Percentiles rank a stretch among this genome's conserved stretches.
phyloP scores from a whole-genome alignment of 1,139 yeast genomes.

The Taphrina pruni region DNA sequence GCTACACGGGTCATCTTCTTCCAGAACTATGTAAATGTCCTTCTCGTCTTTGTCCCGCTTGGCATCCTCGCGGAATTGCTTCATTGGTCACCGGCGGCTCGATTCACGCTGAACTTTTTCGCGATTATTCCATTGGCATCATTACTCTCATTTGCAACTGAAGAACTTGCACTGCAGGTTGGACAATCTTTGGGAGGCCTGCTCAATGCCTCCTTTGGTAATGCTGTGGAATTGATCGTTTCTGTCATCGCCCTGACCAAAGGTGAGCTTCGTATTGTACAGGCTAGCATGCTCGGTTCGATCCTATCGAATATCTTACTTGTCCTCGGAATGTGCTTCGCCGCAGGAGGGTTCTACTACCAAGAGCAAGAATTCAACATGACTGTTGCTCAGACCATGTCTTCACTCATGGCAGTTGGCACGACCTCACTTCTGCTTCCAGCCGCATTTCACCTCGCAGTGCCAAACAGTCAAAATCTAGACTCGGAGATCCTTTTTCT shows the following conservation, averaged over 20 bases:
- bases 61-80: constrained; percentile 75
- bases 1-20: constrained; percentile 33
- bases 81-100: constrained; percentile 64
- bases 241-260: constrained; percentile 84
- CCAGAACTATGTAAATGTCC: constrained; percentile 72
- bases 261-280: constrained; percentile 87
- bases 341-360: constrained; percentile 89
- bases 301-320: constrained; percentile 82
- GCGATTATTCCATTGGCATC: constrained; percentile 97
- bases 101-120: constrained; percentile 77
- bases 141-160: constrained; percentile 70
- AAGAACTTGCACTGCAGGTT: constrained; percentile 82
- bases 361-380: constrained; percentile 88
- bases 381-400: constrained; percentile 98
- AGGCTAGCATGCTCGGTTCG: constrained; percentile 96
- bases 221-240: constrained; percentile 91
- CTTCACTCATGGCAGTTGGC: constrained; percentile 88
- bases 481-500: constrained; percentile 67
- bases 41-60: constrained; percentile 81
- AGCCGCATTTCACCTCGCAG: constrained; percentile 90
- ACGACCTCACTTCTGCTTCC: constrained; percentile 89
- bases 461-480: constrained; percentile 53
- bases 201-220: constrained; percentile 94
- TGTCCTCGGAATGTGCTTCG: constrained; percentile 91
- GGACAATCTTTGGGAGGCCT: constrained; percentile 91